A percentile compares a stretch with the other conserved stretches of the same genome.
These are phyloP conservation scores for Conringia planisiliqua DNA, from an alignment of 345 rosid genomes.

Conservation along the genomic window DNA sequence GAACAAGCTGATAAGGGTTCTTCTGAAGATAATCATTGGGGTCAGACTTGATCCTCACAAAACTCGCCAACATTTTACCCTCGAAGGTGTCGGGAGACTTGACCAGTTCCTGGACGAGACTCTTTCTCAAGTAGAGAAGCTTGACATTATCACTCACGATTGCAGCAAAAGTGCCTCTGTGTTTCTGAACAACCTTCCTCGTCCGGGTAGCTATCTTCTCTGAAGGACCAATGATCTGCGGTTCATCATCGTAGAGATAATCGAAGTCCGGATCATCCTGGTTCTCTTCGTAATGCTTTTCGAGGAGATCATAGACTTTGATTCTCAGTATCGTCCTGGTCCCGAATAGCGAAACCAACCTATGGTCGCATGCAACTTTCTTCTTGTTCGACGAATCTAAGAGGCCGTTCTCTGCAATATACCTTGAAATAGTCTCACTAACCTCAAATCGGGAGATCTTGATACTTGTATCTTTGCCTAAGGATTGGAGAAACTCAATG, in stretches of 20 bases:
- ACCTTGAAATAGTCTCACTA: constrained; percentile 40
- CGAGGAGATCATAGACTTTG: constrained; percentile 57
- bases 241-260: constrained; percentile 44
- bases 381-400: constrained; percentile 47
- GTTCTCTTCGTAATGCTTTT: constrained; percentile 64
- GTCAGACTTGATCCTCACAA: constrained; percentile 71
- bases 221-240: constrained; percentile 6
- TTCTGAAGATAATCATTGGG: constrained; percentile 69
- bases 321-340: constrained; percentile 41
- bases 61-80: constrained; percentile 57
- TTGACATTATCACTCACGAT: constrained; percentile 62
- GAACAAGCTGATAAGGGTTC: constrained; percentile 61
- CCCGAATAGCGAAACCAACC: constrained; percentile 57
- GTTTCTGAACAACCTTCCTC: constrained; percentile 34
- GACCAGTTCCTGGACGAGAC: constrained; percentile 54
- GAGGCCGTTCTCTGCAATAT: constrained; percentile 47
- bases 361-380: constrained; percentile 53
- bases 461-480: constrained; percentile 45
- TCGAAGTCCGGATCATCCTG: constrained; percentile 49
- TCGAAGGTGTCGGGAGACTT: constrained; percentile 50
- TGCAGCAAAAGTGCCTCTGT: constrained; percentile 57
- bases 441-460: constrained; percentile 53
- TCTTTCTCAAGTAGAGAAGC: constrained; percentile 66
- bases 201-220: constrained; percentile 33
- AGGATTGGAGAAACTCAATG: constrained; percentile 52